Base-by-base conservation (phyloP, 2,329 filamentous ascomycete genomes). In the Epichloe amarillans region DNA sequence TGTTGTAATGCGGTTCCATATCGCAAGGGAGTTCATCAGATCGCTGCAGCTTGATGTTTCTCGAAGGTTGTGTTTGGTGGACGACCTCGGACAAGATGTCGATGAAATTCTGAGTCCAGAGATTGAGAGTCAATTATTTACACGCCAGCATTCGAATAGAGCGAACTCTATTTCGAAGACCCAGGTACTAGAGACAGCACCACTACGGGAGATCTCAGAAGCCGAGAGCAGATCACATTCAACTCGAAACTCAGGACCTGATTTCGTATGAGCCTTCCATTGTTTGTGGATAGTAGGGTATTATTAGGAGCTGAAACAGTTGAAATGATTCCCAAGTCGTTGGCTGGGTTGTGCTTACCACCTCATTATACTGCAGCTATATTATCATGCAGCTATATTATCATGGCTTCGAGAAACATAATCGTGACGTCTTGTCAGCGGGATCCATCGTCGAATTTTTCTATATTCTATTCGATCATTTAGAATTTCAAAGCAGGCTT, bases 11-110 rank as follows among this genome's bases (percentile, higher is more conserved):
- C 69, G 70, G 33, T 83, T 81, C 53, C 61, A 57, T 0, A 59
- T 62, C 10, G 80, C 80, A 0, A 73, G 69, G 50, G 69, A 71
- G 3, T 78, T 79, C 53, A 68, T 83, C 58, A 64, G 71, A 11
- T 68, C 67, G 2, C 66, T 84, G 46, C 71, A 80, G 49, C 68
- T 69, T 47, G 68, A 68, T 50, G 61, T 80, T 1, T 72, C 73
- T 51, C 67, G 73, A 51, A 72, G 72, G 15, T 63, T 80, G 41
- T 64, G 71, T 35, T 57, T 59, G 21, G 26, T 42, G 3, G 21
- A 47, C 11, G 63, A 55, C 30, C 60, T 57, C 5, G 63, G 58
- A 1, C 57, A 61, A 30, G 62, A 70, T 46, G 67, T 62, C 10
- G 61, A 60, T 1, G 66, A 71, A 37, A 14, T 11, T 21, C 40